Evolutionary conservation across 495 filamentous ascomycete genomes (phyloP), one percentile per base, ranked within the genome.

Genomic region (Penicillium lividum): DNA sequence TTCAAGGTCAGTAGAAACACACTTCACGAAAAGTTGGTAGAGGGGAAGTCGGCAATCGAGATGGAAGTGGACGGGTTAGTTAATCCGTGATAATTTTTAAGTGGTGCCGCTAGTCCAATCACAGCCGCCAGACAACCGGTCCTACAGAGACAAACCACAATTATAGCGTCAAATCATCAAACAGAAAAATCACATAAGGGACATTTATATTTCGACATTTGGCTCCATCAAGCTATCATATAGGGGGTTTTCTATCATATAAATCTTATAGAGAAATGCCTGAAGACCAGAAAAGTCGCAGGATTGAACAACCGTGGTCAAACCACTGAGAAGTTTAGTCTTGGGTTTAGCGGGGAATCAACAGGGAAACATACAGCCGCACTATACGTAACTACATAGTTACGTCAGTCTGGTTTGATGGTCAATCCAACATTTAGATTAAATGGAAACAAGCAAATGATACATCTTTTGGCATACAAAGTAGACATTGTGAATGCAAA

Each of bases 51-150:
- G 66, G 68, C 58, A 65, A 57, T 65, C 62, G 62, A 54, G 67
- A 65, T 65, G 62, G 62, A 67, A 67, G 67, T 58, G 67, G 60
- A 44, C 63, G 66, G 69, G 66, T 71, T 60, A 68, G 71, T 74
- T 74, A 73, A 73, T 77, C 68, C 72, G 70, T 67, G 72, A 75
- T 75, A 75, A 77, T 71, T 78, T 78, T 78, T 78, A 78, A 52
- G 75, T 76, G 73, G 73, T 71, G 73, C 69, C 73, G 73, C 75
- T 77, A 78, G 73, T 72, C 74, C 73, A 73, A 70, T 77, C 72
- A 75, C 68, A 63, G 62, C 59, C 63, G 28, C 22, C 51, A 16
- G 48, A 18, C 22, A 18, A n/a, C 15, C 49, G 11, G 30, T 52
- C 22, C 49, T 36, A 40, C 38, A 40, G n/a, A 40, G 38, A 40